Base-by-base conservation (phyloP, 2,329 filamentous ascomycete genomes). In the Aspergillus fumigatus region DNA sequence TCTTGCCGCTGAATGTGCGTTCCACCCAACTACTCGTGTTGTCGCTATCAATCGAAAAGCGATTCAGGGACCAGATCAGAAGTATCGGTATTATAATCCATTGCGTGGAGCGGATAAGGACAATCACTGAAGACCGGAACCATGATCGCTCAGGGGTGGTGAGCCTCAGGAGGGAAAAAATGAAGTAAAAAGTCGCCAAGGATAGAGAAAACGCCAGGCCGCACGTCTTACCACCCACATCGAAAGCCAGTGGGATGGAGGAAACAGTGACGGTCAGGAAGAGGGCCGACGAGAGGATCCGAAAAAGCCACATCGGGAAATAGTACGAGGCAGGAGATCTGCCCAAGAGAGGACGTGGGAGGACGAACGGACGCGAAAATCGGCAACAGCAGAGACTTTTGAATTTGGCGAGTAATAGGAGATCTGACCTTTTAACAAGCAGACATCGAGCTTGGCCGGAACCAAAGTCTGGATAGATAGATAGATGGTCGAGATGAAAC, bases 231-330 rank as follows among this genome's bases (percentile, higher is more conserved):
- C 94, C 94, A 72, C 94, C 94, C 69, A 97, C 93, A 84, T 99
- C 94, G 79, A 97, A 97, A 69, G 93, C 90, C 72, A 99, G 87
- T 60, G 94, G 94, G 72, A 99, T 94, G 60, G 92, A 96, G 72
- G 97, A 89, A 71, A 97, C 87, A 74, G 97, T 92, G 77, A 89
- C 89, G 76, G 92, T 83, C 67, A 97, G 86, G 78, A 97, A 97
- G 76, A 90, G 77, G 71, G 88, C 82, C 77, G 90, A 90, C 70
- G 90, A 90, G 66, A 92, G 72, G 73, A 88, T 83, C 73, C 88
- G 87, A 75, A 92, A 85, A 75, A 93, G 82, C 88, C 88, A 92
- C 90, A 96, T 96, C 76, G 79, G 65, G 58, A 56, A 52, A 47
- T 48, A 48, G 14, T 49, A 47, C 35, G 52, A 29, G 40, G 52